Base-by-base conservation (phyloP, 495 filamentous ascomycete genomes). In the Talaromyces thailandensis region DNA sequence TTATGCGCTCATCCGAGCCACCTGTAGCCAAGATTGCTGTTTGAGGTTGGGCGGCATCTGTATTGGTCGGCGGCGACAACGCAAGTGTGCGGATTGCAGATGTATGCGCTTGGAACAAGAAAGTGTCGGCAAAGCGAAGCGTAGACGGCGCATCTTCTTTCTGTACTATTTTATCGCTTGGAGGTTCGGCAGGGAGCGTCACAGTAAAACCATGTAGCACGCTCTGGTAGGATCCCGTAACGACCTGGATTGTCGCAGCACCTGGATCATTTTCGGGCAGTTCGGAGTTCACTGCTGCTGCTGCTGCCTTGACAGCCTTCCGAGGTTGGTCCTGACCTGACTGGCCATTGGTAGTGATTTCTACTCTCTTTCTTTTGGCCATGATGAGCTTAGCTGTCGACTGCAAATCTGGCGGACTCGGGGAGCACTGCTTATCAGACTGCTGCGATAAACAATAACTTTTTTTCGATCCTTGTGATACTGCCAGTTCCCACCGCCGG, bases 151-250 rank as follows among this genome's bases (percentile, higher is more conserved):
- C n/a, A 24, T 62, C 51, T 67, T 65, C 7, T 60, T 66, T 16
- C 6, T 68, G 59, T 37, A 70, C 59, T 26, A 25, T 11, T 21
- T 67, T 37, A 58, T 69, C 63, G 14, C 9, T 25, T 28, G 59
- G 68, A 59, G 25, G 66, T 40, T 18, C 75, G 65, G 16, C 64
- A 59, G 28, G 73, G 64, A 59, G 75, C 62, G 84, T 83, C 6
- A 88, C 93, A 1, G 90, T 91, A 69, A 98, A 81, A 64, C 95
- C 95, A 74, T 99, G 94, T 48, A 99, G 82, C 48, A 93, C 85
- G 61, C 91, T 85, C 69, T 99, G 94, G 76, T 99, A 99, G 62
- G 93, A 96, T 18, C 94, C 94, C 23, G 92, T 89, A 56, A 97
- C 81, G 61, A 99, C 87, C 71, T 98, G 94, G 58, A 98, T 78